These are phyloP conservation scores for Borovskyia barvae DNA, from an alignment of 208 protist species.

Conservation along the genomic window DNA sequence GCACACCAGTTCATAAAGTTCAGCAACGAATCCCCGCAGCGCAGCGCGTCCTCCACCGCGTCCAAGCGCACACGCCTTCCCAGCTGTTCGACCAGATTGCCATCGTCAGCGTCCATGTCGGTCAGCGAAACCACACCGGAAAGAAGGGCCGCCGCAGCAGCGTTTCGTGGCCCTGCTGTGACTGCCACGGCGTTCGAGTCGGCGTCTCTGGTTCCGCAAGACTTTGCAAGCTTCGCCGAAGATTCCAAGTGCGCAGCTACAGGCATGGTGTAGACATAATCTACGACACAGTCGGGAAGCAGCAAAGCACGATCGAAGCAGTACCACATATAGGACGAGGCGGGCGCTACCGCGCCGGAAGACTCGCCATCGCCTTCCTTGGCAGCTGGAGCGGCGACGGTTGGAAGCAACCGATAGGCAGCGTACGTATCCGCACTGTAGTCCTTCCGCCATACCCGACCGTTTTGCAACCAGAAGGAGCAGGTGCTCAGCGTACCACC, in stretches of 20 bases:
- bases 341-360: constrained; percentile 10
- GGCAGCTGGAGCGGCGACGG: constrained; percentile 11
- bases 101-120: background rate
- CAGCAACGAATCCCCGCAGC: constrained; percentile 18
- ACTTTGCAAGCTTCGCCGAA: background rate
- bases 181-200: background rate
- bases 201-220: background rate
- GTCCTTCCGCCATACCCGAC: constrained; percentile 38
- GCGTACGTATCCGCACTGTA: constrained; percentile 65
- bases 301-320: constrained; percentile 79
- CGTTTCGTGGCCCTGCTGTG: background rate
- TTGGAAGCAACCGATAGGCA: constrained; percentile 55
- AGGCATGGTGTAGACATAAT: constrained; percentile 68
- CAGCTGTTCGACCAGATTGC: background rate
- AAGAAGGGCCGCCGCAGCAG: background rate
- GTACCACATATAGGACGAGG: constrained; percentile 71
- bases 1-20: constrained; percentile 22
- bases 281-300: constrained; percentile 86
- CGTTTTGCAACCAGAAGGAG: constrained; percentile 30
- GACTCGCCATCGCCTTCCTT: background rate
- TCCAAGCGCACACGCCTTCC: constrained; percentile 3
- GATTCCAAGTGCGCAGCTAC: background rate
- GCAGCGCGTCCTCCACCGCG: constrained; percentile 17
- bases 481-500: background rate
- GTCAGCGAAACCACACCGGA: background rate